These are phyloP conservation scores for Aquilaria agallochum DNA, from an alignment of 441 rosid genomes.

Conservation along the genomic window DNA sequence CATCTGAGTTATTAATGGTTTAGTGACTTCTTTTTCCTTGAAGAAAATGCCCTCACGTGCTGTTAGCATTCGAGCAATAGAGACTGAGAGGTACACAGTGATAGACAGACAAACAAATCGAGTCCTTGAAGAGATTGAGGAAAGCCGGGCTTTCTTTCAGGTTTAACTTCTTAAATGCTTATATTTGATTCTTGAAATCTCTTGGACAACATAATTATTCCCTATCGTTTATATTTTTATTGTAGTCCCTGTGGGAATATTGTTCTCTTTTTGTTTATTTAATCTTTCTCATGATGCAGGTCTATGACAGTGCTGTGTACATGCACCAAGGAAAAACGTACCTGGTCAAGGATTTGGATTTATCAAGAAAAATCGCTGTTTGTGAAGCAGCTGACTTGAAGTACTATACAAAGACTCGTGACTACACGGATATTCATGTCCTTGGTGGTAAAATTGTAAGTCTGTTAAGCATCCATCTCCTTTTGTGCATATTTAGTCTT, in stretches of 20 bases:
- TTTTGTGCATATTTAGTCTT: neutral
- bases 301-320: slow-evolving; percentile 86
- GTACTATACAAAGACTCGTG: slow-evolving; percentile 83
- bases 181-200: slow-evolving; percentile 2
- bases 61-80: slow-evolving; percentile 84
- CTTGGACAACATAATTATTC: slow-evolving; percentile 1
- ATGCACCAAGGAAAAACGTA: slow-evolving; percentile 88
- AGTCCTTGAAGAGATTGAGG: slow-evolving; percentile 92
- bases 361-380: slow-evolving; percentile 63
- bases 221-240: neutral
- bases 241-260: neutral
- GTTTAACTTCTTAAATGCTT: slow-evolving; percentile 20
- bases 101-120: slow-evolving; percentile 43
- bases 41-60: slow-evolving; percentile 71
- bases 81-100: slow-evolving; percentile 62
- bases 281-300: slow-evolving; percentile 27
- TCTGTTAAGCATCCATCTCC: slow-evolving; percentile 9
- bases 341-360: slow-evolving; percentile 64
- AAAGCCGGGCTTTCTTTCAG: slow-evolving; percentile 98
- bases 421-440: slow-evolving; percentile 74
- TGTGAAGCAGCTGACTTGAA: slow-evolving; percentile 62
- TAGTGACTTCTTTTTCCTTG: slow-evolving; percentile 15
- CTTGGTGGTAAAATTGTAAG: slow-evolving; percentile 75
- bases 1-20: slow-evolving; percentile 3
- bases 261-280: neutral